Evolutionary conservation across 202 grass and related monocot species (phyloP), one percentile per base, ranked within the genome.

Genomic region (Digitaria exilis): DNA sequence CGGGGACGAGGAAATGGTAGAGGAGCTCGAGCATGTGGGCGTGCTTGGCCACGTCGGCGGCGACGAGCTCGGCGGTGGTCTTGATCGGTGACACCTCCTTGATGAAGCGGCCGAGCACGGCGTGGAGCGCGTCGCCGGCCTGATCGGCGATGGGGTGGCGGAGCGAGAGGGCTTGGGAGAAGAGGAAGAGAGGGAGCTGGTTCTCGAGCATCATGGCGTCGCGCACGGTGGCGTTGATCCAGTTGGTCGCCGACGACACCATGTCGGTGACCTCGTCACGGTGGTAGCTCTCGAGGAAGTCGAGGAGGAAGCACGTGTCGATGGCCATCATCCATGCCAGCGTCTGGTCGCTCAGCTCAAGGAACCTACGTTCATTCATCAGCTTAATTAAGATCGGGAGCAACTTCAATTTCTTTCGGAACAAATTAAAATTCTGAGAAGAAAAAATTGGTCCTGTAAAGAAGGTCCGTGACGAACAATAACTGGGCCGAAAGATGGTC

Each of bases 301-400:
- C 87, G 9, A 95, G 93, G 14, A 92, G 52, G 71, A 95, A 95
- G 25, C 87, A 89, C 10, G 86, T 80, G 56, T 92, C 93, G 7
- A 95, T 89, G 8, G 93, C 90, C 88, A 95, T 87, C 85, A 95
- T 95, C 90, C 93, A 95, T 46, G 90, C 85, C 56, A 92, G 55
- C 7, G 85, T 90, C 21, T 92, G 66, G 12, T 79, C 88, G 51
- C 46, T 90, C 24, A 90, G 73, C 62, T 93, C 89, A 4, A 91
- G 81, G 55, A 87, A 88, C 90, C 92, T 94, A 54, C 15, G n/a
- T 0, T n/a, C n/a, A n/a, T 2, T n/a, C 21, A 55, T 6, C 51
- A 55, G 51, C 2, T 55, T 22, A 9, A 55, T 66, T n/a, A 10
- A 32, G 14, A 61, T 16, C 5, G n/a, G n/a, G n/a, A 34, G 15